Evolutionary conservation across 1,139 yeast genomes (phyloP).

Genomic region (Hyphopichia wangnamkhiaoensis): DNA sequence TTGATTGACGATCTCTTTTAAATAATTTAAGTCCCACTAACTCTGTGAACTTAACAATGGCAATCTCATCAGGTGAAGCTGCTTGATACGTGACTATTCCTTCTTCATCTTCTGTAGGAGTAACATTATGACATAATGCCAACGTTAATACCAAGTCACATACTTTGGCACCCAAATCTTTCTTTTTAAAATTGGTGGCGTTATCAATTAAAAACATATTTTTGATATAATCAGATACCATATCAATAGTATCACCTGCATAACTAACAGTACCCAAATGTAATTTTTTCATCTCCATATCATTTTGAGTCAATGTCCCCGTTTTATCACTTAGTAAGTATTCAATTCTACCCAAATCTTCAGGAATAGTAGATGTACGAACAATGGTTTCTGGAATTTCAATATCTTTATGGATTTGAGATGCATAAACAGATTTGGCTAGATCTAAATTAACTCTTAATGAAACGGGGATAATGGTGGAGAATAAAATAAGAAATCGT

Average conservation of each 20-base stretch:
- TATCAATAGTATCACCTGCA: constrained; percentile 89
- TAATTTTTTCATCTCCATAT: constrained; percentile 92
- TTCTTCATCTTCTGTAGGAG: constrained; percentile 72
- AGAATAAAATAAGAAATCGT: constrained; percentile 87
- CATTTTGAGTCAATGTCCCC: constrained; percentile 96
- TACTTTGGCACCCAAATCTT: constrained; percentile 71
- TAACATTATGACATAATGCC: constrained; percentile 94
- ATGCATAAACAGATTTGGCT: constrained; percentile 94
- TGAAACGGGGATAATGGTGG: constrained; percentile 95
- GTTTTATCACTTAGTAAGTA: constrained; percentile 92
- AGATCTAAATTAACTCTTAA: constrained; percentile 90
- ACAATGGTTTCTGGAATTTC: constrained; percentile 87
- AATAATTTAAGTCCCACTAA: constrained; percentile 76
- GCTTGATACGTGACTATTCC: constrained; percentile 83
- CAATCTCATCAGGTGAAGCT: constrained; percentile 98
- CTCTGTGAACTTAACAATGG: constrained; percentile 92
- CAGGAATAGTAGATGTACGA: constrained; percentile 96
- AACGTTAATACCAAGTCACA: constrained; percentile 78
- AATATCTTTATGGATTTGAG: constrained; percentile 86
- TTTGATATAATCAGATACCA: constrained; percentile 70
- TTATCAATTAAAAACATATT: constrained; percentile 20
- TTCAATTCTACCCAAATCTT: constrained; percentile 94
- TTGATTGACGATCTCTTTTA: constrained; percentile 77
- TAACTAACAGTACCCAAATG: constrained; percentile 93
- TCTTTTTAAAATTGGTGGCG: constrained; percentile 27